Conservation (phyloP, 208 protist genomes). For the Leptomonas seymouri region DNA sequence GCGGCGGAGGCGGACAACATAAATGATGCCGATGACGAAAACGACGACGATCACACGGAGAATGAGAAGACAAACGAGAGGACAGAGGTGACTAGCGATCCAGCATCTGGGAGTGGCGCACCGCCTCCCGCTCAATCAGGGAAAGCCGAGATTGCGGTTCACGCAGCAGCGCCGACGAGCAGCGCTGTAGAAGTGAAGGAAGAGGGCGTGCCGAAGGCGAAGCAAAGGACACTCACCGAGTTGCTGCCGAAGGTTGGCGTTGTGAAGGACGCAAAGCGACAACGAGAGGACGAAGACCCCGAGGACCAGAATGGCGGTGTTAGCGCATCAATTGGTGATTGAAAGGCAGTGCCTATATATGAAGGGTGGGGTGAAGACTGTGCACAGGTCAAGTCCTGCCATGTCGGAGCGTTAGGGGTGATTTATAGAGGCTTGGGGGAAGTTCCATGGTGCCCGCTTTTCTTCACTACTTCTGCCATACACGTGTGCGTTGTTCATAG, state of each 20-base stretch:
- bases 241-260: constrained; percentile 13
- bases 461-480: too few species aligned
- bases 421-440: too few species aligned
- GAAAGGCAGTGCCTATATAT: background rate
- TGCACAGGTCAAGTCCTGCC: too few species aligned
- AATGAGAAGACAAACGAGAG: constrained; percentile 6
- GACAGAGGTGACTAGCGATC: background rate
- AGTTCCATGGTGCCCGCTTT: too few species aligned
- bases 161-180: background rate
- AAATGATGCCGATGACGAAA: constrained; percentile 18
- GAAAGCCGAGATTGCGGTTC: background rate
- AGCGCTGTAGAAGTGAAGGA: constrained; percentile 24
- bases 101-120: background rate
- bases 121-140: constrained; percentile 3
- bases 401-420: too few species aligned
- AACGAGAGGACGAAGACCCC: constrained; percentile 18
- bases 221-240: constrained; percentile 28
- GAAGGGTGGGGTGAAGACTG: background rate
- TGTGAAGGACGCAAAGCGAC: constrained; percentile 17
- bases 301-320: constrained; percentile 25
- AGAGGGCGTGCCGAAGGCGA: constrained; percentile 13
- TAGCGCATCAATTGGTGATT: constrained; percentile 12
- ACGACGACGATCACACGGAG: background rate
- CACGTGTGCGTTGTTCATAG: too few species aligned
- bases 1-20: constrained; percentile 7